Percentiles rank a stretch among this genome's conserved stretches.
Conservation (phyloP, 2,329 filamentous ascomycete genomes). For the Penicillium sp. region DNA sequence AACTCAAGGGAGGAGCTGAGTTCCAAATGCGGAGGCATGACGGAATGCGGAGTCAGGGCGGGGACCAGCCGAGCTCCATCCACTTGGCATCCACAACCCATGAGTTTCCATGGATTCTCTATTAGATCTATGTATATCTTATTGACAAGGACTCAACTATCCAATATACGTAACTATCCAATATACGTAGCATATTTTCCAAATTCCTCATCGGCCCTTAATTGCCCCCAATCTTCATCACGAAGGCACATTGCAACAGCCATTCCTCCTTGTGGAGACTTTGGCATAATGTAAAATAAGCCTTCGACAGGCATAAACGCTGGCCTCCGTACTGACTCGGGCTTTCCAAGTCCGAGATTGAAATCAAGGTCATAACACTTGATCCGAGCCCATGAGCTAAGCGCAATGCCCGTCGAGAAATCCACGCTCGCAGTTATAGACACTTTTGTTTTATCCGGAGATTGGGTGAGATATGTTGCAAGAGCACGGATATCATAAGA, state of each 20-base stretch:
- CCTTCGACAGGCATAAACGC: conserved; percentile 48
- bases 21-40: conserved; percentile 17
- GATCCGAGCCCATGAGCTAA: conserved; percentile 58
- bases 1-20: conserved; percentile 9
- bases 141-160: conserved; percentile 16
- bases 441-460: too few species aligned
- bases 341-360: conserved; percentile 47
- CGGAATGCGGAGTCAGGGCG: conserved; percentile 17
- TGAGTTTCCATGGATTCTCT: neutral
- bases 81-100: neutral
- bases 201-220: conserved; percentile 48
- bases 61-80: neutral
- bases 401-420: conserved; percentile 46
- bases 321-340: conserved; percentile 51
- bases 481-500: too few species aligned
- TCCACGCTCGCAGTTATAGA: conserved; percentile 30
- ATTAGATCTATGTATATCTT: neutral
- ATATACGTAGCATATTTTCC: conserved; percentile 38
- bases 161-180: conserved; percentile 30
- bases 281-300: conserved; percentile 54
- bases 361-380: conserved; percentile 49
- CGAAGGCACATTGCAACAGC: conserved; percentile 47
- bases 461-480: too few species aligned
- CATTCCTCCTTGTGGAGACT: conserved; percentile 44
- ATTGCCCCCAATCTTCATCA: conserved; percentile 49